Evolutionary conservation across 148 eudicot species (phyloP).

Genomic region (Diospyros kaki): DNA sequence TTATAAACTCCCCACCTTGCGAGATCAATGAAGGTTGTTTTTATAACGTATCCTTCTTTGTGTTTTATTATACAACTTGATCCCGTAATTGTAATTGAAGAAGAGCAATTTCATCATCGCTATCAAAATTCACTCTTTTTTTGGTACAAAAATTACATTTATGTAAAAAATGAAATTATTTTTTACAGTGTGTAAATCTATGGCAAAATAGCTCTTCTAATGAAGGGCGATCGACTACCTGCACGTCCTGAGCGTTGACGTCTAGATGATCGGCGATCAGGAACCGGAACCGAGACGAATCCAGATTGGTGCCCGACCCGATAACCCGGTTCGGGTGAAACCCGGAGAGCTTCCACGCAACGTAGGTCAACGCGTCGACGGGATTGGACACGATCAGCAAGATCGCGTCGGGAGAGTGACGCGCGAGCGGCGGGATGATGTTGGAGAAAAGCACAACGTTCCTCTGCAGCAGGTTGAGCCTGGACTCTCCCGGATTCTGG

Average conservation of each 20-base stretch:
- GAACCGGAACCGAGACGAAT: constrained; percentile 86
- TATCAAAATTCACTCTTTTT: too few relatives aligned
- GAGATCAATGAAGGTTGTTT: too few relatives aligned
- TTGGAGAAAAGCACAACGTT: constrained; percentile 50
- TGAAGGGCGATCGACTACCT: constrained; percentile 32
- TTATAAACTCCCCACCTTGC: too few relatives aligned
- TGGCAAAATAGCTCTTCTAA: too few relatives aligned
- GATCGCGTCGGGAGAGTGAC: constrained; percentile 57
- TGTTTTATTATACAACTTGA: too few relatives aligned
- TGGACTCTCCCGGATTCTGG: constrained; percentile 78
- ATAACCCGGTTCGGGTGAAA: constrained; percentile 82
- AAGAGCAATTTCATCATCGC: too few relatives aligned
- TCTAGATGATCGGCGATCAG: constrained; percentile 91
- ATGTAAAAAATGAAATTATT: too few relatives aligned
- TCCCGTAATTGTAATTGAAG: too few relatives aligned
- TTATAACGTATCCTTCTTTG: too few relatives aligned
- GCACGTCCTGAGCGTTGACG: constrained; percentile 93
- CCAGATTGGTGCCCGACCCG: constrained; percentile 88
- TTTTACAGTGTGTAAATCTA: too few relatives aligned
- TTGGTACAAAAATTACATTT: too few relatives aligned
- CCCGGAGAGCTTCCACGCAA: constrained; percentile 88
- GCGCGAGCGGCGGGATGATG: constrained; percentile 60
- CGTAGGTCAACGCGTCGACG: constrained; percentile 76
- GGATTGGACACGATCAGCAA: constrained; percentile 80
- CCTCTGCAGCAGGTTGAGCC: constrained; percentile 71